These are phyloP conservation scores for Erodium trifolium DNA, from an alignment of 441 rosid species.

Conservation along the genomic window DNA sequence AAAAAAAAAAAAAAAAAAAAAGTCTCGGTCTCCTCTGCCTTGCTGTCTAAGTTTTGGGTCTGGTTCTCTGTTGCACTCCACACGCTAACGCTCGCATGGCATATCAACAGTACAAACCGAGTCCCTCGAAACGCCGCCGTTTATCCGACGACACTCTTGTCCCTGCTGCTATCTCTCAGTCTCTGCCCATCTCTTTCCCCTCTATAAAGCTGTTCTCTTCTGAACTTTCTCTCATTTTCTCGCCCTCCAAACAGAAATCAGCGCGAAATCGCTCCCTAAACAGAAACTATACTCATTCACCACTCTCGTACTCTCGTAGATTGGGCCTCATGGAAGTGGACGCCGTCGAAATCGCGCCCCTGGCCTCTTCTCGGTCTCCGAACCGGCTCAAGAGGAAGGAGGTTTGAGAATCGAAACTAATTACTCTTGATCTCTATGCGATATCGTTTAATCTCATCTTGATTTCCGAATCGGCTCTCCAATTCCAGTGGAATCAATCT, in stretches of 20 bases:
- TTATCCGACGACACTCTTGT: not conserved
- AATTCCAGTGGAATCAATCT: not conserved
- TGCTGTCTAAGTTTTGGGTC: too few species aligned
- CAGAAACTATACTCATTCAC: not conserved
- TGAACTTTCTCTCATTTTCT: slow-evolving; percentile 17
- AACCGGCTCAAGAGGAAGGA: slow-evolving; percentile 30
- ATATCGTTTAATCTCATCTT: not conserved
- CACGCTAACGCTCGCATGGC: too few species aligned
- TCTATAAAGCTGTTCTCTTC: not conserved
- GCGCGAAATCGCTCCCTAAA: slow-evolving; percentile 7
- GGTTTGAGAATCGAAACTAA: slow-evolving; percentile 30
- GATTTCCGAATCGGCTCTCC: not conserved
- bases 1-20: too few species aligned
- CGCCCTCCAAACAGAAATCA: slow-evolving; percentile 28
- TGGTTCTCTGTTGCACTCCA: too few species aligned
- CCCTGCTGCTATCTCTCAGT: too few species aligned
- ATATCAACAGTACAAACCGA: not conserved
- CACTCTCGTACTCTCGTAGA: not conserved
- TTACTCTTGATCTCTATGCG: not conserved
- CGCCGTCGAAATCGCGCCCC: slow-evolving; percentile 47
- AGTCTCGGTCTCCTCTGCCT: too few species aligned
- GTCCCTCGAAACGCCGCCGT: not conserved
- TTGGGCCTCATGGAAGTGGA: slow-evolving; percentile 37
- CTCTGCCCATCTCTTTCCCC: not conserved
- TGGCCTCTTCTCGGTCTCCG: slow-evolving; percentile 25